Percentiles rank a stretch among this genome's conserved stretches.
Conservation (phyloP, 2,329 filamentous ascomycete genomes). For the Penicillium sp. region DNA sequence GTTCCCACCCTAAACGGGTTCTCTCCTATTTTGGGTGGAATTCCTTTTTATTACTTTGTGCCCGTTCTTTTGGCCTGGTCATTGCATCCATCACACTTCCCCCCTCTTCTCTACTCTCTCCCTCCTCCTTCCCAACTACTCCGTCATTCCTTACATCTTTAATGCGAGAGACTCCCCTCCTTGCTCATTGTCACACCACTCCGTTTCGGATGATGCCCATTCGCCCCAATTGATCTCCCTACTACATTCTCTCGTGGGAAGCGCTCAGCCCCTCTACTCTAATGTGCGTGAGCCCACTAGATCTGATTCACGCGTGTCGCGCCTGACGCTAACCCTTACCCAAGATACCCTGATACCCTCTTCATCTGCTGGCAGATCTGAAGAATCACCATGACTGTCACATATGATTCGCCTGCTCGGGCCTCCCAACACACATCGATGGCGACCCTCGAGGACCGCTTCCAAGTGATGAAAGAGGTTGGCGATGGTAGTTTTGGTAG, state of each 20-base stretch:
- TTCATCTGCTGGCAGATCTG: constrained; percentile 48
- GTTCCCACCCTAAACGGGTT: constrained; percentile 39
- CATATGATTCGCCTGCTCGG: constrained; percentile 73
- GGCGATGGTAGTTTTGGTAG: constrained; percentile 98
- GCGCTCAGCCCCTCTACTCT: constrained; percentile 18
- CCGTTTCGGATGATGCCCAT: constrained; percentile 36
- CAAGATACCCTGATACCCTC: constrained; percentile 16
- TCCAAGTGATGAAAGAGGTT: constrained; percentile 96
- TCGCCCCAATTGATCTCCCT: constrained; percentile 29
- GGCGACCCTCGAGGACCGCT: constrained; percentile 80
- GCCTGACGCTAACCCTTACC: constrained; percentile 6
- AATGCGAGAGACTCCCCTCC: constrained; percentile 31
- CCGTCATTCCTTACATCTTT: too few species aligned
- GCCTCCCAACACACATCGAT: constrained; percentile 60
- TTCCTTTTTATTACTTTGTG: constrained; percentile 34
- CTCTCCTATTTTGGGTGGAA: constrained; percentile 40
- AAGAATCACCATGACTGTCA: constrained; percentile 70
- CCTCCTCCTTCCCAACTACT: constrained; percentile 18
- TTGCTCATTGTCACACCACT: constrained; percentile 21
- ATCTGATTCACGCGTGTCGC: not conserved
- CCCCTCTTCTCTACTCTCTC: constrained; percentile 21
- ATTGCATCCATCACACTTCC: constrained; percentile 26
- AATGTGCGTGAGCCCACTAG: constrained; percentile 14
- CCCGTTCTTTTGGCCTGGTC: constrained; percentile 29
- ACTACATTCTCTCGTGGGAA: constrained; percentile 18